Percentiles rank a stretch among this genome's conserved stretches.
Evolutionary conservation across 495 filamentous ascomycete species (phyloP).

Genomic region (Neurospora sp.): DNA sequence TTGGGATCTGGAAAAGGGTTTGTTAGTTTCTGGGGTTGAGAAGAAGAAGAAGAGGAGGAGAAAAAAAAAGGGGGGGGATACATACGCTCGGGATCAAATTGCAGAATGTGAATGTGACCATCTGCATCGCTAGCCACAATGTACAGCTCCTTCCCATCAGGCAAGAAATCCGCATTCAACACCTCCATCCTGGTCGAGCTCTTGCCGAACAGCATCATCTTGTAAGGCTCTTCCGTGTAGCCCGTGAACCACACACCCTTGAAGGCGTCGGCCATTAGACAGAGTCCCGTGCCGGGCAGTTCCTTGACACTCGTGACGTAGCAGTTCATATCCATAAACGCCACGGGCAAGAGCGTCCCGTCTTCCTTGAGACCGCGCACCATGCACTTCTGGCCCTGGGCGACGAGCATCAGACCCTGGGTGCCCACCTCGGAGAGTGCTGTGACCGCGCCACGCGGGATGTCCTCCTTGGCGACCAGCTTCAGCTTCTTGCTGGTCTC

Average conservation of each 20-base stretch:
- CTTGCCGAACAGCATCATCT: slow-evolving; percentile 89
- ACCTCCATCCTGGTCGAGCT: slow-evolving; percentile 65
- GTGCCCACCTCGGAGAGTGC: slow-evolving; percentile 79
- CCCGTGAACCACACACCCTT: slow-evolving; percentile 94
- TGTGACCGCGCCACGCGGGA: slow-evolving; percentile 83
- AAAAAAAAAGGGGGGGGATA: background rate
- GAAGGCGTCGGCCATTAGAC: slow-evolving; percentile 74
- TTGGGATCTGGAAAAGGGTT: slow-evolving; percentile 62
- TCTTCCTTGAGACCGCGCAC: slow-evolving; percentile 94
- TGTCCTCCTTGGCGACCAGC: slow-evolving; percentile 76
- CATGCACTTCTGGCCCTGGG: slow-evolving; percentile 96
- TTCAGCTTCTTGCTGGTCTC: slow-evolving; percentile 80
- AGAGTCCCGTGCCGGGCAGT: slow-evolving; percentile 71
- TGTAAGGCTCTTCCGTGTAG: slow-evolving; percentile 91
- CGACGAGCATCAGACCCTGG: slow-evolving; percentile 81
- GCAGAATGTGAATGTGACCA: slow-evolving; percentile 73
- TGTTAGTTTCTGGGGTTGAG: slow-evolving; percentile 12
- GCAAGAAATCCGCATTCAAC: slow-evolving; percentile 76
- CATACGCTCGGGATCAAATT: slow-evolving; percentile 85
- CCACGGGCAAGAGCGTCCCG: slow-evolving; percentile 78
- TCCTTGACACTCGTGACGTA: slow-evolving; percentile 77
- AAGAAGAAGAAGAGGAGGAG: background rate
- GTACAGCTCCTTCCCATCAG: slow-evolving; percentile 71
- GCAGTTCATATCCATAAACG: slow-evolving; percentile 96
- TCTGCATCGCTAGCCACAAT: slow-evolving; percentile 79